phyloP scores from a whole-genome alignment of 2,329 filamentous ascomycete species.

The Ophiostoma sp. region DNA sequence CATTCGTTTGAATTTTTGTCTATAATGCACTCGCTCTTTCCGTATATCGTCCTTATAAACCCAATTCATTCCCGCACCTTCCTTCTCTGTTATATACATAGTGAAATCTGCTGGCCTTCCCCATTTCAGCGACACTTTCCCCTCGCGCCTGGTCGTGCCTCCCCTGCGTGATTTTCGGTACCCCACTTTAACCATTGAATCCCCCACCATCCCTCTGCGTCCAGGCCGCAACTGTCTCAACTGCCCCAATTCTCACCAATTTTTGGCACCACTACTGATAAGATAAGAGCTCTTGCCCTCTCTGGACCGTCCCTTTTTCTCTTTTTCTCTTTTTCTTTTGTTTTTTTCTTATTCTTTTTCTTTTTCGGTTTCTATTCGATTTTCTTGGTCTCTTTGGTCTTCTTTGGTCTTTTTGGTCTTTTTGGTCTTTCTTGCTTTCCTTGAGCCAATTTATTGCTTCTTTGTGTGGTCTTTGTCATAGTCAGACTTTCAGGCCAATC shows the following conservation, averaged over 20 bases:
- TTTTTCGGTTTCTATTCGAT: neutral
- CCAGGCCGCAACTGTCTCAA: neutral
- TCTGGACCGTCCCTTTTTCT: too few relatives aligned
- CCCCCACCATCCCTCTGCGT: constrained; percentile 18
- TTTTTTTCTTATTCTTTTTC: constrained; percentile 5
- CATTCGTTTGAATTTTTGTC: too few relatives aligned
- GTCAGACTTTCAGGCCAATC: neutral
- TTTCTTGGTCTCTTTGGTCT: neutral
- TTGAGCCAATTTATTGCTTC: neutral
- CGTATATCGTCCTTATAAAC: neutral
- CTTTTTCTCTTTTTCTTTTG: neutral
- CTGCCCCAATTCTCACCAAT: neutral
- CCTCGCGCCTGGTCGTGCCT: constrained; percentile 25
- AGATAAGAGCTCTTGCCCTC: constrained; percentile 30
- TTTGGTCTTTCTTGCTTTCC: neutral
- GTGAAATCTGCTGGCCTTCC: neutral
- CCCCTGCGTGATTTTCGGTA: constrained; percentile 26
- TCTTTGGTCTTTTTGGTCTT: neutral
- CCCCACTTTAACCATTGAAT: constrained; percentile 23
- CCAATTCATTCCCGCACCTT: constrained; percentile 9
- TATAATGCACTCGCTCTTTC: too few relatives aligned
- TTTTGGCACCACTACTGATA: constrained; percentile 28
- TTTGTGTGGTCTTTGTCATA: constrained; percentile 7
- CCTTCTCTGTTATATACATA: neutral
- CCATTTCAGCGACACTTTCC: constrained; percentile 26